Percentiles rank a stretch among this genome's conserved stretches.
Evolutionary conservation across 805 yeast genomes (phyloP).

Genomic region (Myxozyma mucilagina): DNA sequence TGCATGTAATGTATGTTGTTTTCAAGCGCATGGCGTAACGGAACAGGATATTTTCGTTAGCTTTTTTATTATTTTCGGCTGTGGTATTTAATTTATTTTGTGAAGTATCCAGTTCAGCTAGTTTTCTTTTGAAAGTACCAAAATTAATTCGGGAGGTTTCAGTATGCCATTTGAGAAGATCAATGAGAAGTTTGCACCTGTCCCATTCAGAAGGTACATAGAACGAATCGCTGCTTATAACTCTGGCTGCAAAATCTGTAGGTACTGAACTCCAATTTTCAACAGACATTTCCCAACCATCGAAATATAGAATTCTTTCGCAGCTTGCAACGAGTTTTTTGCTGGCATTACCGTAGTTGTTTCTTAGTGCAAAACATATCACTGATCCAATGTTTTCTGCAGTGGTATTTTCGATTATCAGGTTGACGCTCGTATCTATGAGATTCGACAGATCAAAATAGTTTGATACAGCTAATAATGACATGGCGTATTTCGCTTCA

Average conservation of each 20-base stretch:
- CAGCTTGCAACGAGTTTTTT: conserved; percentile 50
- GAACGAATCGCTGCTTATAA: conserved; percentile 52
- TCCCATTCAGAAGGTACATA: conserved; percentile 60
- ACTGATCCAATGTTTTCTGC: conserved; percentile 44
- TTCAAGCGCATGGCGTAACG: conserved; percentile 44
- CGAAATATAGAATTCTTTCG: conserved; percentile 49
- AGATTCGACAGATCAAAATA: conserved; percentile 50
- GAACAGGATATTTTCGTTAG: not conserved
- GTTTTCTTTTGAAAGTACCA: not conserved
- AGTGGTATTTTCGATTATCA: conserved; percentile 42
- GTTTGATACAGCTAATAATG: conserved; percentile 53
- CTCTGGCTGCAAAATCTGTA: conserved; percentile 45
- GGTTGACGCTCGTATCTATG: conserved; percentile 48
- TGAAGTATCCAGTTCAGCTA: not conserved
- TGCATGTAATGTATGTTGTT: conserved; percentile 51
- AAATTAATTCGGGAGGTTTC: not conserved
- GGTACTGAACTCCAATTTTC: conserved; percentile 54
- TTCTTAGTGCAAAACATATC: conserved; percentile 47
- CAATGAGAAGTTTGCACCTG: conserved; percentile 48
- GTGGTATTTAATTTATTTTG: not conserved
- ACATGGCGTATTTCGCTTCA: conserved; percentile 44
- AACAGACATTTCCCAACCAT: conserved; percentile 53
- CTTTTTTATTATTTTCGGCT: not conserved
- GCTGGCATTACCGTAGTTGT: conserved; percentile 51
- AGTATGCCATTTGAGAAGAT: conserved; percentile 17